Evolutionary conservation across 1,284 basidiomycete genomes (phyloP).

Genomic region (Chalciporus sp.): DNA sequence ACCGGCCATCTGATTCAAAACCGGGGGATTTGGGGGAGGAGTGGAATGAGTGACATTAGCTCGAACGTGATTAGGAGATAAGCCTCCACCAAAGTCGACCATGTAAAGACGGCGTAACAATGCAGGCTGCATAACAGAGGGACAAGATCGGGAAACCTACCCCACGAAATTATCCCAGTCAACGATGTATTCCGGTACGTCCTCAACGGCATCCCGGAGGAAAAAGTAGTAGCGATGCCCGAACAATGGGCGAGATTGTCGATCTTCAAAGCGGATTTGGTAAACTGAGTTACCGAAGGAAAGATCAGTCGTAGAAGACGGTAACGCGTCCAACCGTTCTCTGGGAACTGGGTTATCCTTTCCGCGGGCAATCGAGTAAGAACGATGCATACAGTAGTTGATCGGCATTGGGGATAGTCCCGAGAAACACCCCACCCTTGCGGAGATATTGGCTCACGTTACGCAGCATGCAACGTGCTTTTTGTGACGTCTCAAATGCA

Average conservation of each 20-base stretch:
- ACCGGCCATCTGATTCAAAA: not conserved
- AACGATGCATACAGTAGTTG: slow-evolving; percentile 66
- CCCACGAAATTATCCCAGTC: slow-evolving; percentile 90
- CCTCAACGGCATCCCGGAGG: slow-evolving; percentile 92
- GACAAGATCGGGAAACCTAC: slow-evolving; percentile 49
- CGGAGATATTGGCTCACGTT: slow-evolving; percentile 87
- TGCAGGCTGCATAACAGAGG: not conserved
- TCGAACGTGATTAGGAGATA: not conserved
- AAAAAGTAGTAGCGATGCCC: slow-evolving; percentile 96
- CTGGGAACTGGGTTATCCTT: slow-evolving; percentile 41
- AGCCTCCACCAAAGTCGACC: not conserved
- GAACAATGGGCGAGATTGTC: slow-evolving; percentile 64
- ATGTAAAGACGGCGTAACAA: not conserved
- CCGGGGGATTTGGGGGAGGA: not conserved
- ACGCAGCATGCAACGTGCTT: slow-evolving; percentile 89
- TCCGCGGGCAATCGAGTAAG: slow-evolving; percentile 9
- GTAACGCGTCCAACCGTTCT: slow-evolving; percentile 67
- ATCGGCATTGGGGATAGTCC: slow-evolving; percentile 90
- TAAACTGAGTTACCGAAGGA: slow-evolving; percentile 93
- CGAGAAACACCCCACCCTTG: slow-evolving; percentile 87
- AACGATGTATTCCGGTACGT: slow-evolving; percentile 97
- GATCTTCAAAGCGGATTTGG: slow-evolving; percentile 82
- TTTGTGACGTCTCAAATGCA: slow-evolving; percentile 88
- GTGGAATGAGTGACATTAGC: not conserved
- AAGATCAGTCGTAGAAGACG: slow-evolving; percentile 59